Percentiles rank a stretch among this genome's conserved stretches.
phyloP scores from a whole-genome alignment of 2,329 filamentous ascomycete genomes.

The Fusarium continuum region DNA sequence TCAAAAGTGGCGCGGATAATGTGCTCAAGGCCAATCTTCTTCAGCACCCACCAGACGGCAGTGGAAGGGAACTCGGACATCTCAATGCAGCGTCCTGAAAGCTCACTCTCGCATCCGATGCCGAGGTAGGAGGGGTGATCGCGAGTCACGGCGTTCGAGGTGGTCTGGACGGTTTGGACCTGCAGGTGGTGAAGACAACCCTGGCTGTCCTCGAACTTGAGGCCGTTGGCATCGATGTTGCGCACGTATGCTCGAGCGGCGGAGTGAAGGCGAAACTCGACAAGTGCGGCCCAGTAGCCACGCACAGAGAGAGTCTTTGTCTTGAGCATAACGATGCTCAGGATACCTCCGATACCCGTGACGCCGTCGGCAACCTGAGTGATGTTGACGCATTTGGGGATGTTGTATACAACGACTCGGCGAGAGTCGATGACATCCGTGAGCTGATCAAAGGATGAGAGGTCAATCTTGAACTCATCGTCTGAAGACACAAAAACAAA shows the following conservation, averaged over 20 bases:
- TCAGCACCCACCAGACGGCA: conserved; percentile 36
- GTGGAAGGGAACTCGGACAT: conserved; percentile 29
- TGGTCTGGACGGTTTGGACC: neutral
- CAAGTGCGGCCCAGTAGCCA: neutral
- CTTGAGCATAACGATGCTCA: conserved; percentile 6
- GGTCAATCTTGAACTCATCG: neutral
- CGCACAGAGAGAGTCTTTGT: neutral
- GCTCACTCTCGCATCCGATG: neutral
- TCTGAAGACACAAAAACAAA: rapidly evolving
- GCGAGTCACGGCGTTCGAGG: neutral
- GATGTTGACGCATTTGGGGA: conserved; percentile 16
- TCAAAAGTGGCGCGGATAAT: conserved; percentile 14
- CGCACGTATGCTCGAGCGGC: neutral
- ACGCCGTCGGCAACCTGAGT: conserved; percentile 37
- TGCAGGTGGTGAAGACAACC: neutral
- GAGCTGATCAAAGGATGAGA: neutral
- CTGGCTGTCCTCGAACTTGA: neutral
- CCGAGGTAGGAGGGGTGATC: neutral
- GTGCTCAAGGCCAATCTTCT: conserved; percentile 4
- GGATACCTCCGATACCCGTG: conserved; percentile 16
- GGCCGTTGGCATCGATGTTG: neutral
- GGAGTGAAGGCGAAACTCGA: conserved; percentile 34
- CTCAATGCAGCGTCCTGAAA: conserved; percentile 20
- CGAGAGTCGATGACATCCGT: conserved; percentile 15
- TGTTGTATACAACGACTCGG: conserved; percentile 35